Evolutionary conservation across 1,284 basidiomycete genomes (phyloP), one percentile per base, ranked within the genome.

Genomic region (Chondrostereum purpureum): DNA sequence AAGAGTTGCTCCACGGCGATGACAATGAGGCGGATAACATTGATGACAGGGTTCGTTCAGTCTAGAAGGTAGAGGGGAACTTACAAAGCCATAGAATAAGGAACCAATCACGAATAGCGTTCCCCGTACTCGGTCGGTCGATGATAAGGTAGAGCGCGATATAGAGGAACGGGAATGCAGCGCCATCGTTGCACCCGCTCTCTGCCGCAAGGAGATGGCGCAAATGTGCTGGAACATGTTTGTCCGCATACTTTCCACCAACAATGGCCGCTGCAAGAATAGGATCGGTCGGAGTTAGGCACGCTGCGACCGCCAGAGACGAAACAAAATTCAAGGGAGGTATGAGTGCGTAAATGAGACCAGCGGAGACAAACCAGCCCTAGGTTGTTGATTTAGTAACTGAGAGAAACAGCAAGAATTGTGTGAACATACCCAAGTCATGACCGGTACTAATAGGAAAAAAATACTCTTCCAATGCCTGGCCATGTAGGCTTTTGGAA

Each of bases 271-370:
- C 88, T 1, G 91, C 88, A 27, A 92, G 73, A 53, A 93, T 92
- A n/a, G 95, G 95, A 65, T 99, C 95, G 6, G 95, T 98, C 0
- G 95, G 95, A 0, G 94, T 97, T 19, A 97, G 79, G 62, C 91
- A 94, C 0, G 95, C 92, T 11, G 90, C 92, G 46, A 98, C 81
- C 42, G 89, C 90, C 52, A 97, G 75, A 42, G 83, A 80, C 3
- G 89, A 88, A 33, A 94, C 75, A 67, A 94, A 95, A 55, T 78
- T 80, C 57, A 96, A 78, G 1, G 80, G 78, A 0, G 93, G 93
- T 46, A 96, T 81, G 51, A 96, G 73, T 18, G 80, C 90, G 64
- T 82, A 95, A 54, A 96, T 94, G 54, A 96, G 72, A 3, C 78
- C 84, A 20, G 86, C 90, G n/a, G 85, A 90, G 44, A 95, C 78